A percentile compares a stretch with the other conserved stretches of the same genome.
These are phyloP conservation scores for Hericium coralloides DNA, from an alignment of 768 basidiomycete species.

Conservation along the genomic window DNA sequence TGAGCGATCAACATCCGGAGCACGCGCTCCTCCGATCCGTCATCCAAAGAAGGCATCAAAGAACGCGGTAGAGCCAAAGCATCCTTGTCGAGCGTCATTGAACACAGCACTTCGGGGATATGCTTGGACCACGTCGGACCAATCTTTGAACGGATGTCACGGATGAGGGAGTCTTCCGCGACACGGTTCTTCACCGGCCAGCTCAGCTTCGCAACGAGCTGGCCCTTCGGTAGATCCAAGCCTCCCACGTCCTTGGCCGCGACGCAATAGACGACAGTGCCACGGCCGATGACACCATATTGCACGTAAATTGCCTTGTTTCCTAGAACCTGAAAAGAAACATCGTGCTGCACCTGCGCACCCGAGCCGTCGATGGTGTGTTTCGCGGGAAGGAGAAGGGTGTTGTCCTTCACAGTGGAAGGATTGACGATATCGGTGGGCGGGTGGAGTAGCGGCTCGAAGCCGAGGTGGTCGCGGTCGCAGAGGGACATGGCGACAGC, in stretches of 20 bases:
- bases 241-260: no score
- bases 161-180: background rate
- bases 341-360: no score
- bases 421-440: no score
- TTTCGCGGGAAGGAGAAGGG: no score
- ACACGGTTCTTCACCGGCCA: background rate
- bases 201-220: background rate
- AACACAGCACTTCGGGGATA: background rate
- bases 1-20: background rate
- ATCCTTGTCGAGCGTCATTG: background rate
- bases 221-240: no score
- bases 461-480: background rate
- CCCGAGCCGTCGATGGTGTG: no score
- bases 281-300: background rate
- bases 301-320: background rate
- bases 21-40: no score
- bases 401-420: no score
- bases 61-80: background rate
- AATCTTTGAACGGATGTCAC: background rate
- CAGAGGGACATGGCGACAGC: background rate
- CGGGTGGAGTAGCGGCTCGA: background rate
- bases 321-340: background rate
- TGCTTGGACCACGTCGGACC: background rate
- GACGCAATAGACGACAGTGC: background rate
- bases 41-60: background rate